These are phyloP conservation scores for Fallopia convolvulus DNA, from an alignment of 148 eudicot genomes.

Conservation along the genomic window DNA sequence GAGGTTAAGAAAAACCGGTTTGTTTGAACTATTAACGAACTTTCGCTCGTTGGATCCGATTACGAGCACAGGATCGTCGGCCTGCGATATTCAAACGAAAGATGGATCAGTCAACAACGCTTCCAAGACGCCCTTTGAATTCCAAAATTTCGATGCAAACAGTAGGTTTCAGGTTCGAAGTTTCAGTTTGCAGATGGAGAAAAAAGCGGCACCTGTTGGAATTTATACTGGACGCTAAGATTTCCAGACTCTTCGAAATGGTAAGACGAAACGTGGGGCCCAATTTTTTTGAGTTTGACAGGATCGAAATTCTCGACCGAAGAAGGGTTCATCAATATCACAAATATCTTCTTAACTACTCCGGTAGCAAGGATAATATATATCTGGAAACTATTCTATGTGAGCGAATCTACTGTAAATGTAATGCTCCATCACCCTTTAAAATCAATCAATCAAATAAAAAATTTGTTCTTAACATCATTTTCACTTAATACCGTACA, in stretches of 20 bases:
- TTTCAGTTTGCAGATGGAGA: neutral
- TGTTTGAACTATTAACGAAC: slow-evolving; percentile 5
- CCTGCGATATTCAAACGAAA: neutral
- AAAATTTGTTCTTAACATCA: too few species aligned
- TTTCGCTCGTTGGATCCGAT: slow-evolving; percentile 5
- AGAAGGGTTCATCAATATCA: too few species aligned
- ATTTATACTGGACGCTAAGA: neutral
- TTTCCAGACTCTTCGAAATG: neutral
- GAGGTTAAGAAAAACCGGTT: slow-evolving; percentile 10
- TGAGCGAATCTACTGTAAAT: too few species aligned
- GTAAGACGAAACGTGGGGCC: slow-evolving; percentile 1
- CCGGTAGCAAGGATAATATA: too few species aligned
- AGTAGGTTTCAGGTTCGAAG: neutral
- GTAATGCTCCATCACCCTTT: too few species aligned
- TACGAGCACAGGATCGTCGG: neutral
- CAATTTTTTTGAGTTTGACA: neutral
- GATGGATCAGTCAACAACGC: neutral
- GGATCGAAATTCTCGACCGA: neutral
- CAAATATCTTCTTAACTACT: too few species aligned
- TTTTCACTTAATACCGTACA: too few species aligned
- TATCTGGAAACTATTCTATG: too few species aligned
- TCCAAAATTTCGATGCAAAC: neutral
- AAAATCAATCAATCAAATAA: too few species aligned
- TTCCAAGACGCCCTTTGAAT: neutral
- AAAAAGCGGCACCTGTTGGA: neutral